Base-by-base conservation (phyloP, 305 asterid species). In the Caryopteris hybrid region DNA sequence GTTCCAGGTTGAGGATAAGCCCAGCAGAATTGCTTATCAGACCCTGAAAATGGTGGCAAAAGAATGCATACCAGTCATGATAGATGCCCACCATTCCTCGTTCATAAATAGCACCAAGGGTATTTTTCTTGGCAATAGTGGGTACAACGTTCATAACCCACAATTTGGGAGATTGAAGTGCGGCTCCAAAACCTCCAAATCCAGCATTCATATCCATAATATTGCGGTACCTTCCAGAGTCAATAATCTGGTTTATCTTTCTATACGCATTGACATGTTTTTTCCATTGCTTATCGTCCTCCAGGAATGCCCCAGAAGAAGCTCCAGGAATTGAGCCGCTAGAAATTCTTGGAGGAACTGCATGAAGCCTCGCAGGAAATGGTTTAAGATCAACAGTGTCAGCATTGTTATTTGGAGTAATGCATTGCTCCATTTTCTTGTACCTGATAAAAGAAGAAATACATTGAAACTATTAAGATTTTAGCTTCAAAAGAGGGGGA, bases 141-240 rank as follows among this genome's bases (percentile, higher is more conserved):
- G 98, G 98, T 58, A 86, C 72, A 53, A 89, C 97, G 77, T 92
- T 92, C 98, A 92, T 92, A 31, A 92, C 98, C 98, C 98, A 92
- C 61, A 84, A 67, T 77, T 92, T 92, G 53, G 97, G 89, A 75
- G 93, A 81, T 2, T 85, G 77, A 57, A 92, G 81, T 5, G 95
- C 95, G 27, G 98, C 98, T 33, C 91, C 98, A 77, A 92, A 92
- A 59, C 97, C 82, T 64, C 98, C 98, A 25, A 92, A 74, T 46
- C n/a, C n/a, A n/a, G n/a, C n/a, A n/a, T n/a, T n/a, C n/a, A n/a
- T n/a, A n/a, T n/a, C n/a, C n/a, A n/a, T 88, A 71, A 92, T 85
- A 81, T 92, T 92, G 64, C 98, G 95, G 81, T 84, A 92, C 86
- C 98, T 83, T 78, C 98, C 98, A 0, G 98, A 75, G 78, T 89